Conservation (phyloP, 306 rosid species). For the Argentina anserina region DNA sequence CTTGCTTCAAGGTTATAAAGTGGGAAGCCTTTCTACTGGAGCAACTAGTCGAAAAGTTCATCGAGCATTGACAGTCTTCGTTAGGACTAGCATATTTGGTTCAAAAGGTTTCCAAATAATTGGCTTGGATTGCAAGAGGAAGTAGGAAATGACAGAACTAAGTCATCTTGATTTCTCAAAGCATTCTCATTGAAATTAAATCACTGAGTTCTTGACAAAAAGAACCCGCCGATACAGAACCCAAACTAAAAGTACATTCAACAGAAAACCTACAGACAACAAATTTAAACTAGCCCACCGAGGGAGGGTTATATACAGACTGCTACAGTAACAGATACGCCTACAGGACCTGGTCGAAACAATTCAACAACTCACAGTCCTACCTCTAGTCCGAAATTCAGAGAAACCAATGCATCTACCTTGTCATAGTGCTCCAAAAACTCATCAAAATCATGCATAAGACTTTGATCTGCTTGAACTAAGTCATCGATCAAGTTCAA, state of each 20-base stretch:
- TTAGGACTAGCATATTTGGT: background rate
- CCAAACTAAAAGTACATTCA: background rate
- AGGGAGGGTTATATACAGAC: background rate
- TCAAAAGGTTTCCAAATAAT: background rate
- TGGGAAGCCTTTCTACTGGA: background rate
- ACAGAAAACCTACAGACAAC: constrained; percentile 5
- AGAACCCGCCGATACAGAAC: background rate
- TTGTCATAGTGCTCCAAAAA: constrained; percentile 22
- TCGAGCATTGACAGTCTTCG: background rate
- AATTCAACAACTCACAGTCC: background rate
- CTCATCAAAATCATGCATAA: constrained; percentile 13
- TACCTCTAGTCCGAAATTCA: constrained; percentile 2
- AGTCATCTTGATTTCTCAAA: background rate
- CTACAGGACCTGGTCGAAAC: background rate
- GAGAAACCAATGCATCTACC: constrained; percentile 11
- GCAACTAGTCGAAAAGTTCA: background rate
- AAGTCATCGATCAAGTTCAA: constrained; percentile 11
- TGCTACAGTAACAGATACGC: background rate
- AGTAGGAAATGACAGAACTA: background rate
- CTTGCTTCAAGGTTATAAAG: background rate
- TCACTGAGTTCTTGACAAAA: background rate
- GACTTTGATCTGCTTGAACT: constrained; percentile 14
- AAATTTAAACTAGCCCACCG: background rate
- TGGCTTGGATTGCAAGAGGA: background rate
- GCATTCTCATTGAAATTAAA: background rate